Evolutionary conservation across 1,139 yeast genomes (phyloP).

Genomic region (Lodderomyces beijingensis): DNA sequence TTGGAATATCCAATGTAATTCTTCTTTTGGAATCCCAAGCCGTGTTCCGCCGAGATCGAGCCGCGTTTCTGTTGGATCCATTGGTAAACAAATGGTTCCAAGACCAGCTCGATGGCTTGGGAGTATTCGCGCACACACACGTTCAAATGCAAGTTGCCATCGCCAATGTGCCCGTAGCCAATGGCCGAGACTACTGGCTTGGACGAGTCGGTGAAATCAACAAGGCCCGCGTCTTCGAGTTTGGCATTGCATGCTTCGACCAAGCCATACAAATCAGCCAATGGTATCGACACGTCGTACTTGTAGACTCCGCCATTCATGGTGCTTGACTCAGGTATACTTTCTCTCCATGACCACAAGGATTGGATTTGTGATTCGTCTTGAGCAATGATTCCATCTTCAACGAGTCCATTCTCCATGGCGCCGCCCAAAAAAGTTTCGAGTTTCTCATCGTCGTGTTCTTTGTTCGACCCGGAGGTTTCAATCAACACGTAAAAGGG

Average conservation of each 20-base stretch:
- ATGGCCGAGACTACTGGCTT: conserved; percentile 81
- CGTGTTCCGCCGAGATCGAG: conserved; percentile 95
- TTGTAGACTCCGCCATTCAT: conserved; percentile 92
- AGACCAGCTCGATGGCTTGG: conserved; percentile 66
- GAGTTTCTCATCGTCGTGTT: conserved; percentile 73
- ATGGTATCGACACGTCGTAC: conserved; percentile 90
- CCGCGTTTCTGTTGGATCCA: conserved; percentile 75
- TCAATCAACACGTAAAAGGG: conserved; percentile 91
- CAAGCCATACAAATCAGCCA: conserved; percentile 70
- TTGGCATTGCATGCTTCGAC: conserved; percentile 68
- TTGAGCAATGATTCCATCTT: conserved; percentile 93
- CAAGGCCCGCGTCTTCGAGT: conserved; percentile 52
- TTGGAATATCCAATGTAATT: conserved; percentile 83
- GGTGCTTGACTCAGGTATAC: conserved; percentile 84
- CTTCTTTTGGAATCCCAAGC: conserved; percentile 93
- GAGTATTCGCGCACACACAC: conserved; percentile 83
- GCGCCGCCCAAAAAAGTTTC: conserved; percentile 77
- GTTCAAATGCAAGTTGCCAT: conserved; percentile 89
- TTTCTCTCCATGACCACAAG: conserved; percentile 95
- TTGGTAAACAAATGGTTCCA: conserved; percentile 93
- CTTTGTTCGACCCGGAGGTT: conserved; percentile 89
- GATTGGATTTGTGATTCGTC: conserved; percentile 81
- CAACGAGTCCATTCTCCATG: conserved; percentile 79
- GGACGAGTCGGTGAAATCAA: conserved; percentile 59
- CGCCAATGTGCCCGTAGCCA: conserved; percentile 97